Conservation (phyloP, 2,329 filamentous ascomycete species). For the Juglanconis sp. region DNA sequence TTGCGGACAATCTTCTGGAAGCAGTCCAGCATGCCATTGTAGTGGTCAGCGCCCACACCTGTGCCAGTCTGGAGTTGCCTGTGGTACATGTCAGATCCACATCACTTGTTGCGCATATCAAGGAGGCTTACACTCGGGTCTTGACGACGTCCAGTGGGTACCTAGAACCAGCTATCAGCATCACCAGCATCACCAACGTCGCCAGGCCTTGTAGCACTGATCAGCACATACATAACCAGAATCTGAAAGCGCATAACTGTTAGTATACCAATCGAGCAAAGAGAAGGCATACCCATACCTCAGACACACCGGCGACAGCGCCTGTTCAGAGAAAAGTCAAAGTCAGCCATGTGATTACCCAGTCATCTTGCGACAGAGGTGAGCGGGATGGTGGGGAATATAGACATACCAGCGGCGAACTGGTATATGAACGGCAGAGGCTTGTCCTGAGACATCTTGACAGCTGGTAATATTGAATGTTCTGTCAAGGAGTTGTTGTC, state of each 20-base stretch:
- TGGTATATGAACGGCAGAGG: constrained; percentile 91
- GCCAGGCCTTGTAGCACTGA: constrained; percentile 11
- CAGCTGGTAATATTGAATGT: constrained; percentile 11
- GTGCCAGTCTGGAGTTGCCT: constrained; percentile 84
- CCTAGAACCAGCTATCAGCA: constrained; percentile 50
- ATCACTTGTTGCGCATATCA: not conserved
- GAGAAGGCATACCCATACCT: constrained; percentile 58
- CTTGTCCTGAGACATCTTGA: constrained; percentile 63
- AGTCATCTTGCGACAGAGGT: constrained; percentile 21
- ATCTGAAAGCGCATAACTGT: constrained; percentile 54
- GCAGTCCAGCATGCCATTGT: constrained; percentile 98
- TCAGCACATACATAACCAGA: constrained; percentile 69
- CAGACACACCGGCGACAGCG: constrained; percentile 95
- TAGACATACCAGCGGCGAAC: constrained; percentile 78
- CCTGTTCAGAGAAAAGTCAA: constrained; percentile 42
- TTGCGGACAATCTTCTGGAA: constrained; percentile 95
- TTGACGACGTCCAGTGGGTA: constrained; percentile 99
- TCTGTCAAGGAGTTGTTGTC: not conserved
- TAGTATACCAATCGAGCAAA: constrained; percentile 23
- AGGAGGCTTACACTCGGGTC: constrained; percentile 77
- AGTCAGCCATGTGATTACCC: constrained; percentile 25
- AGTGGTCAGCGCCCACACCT: constrained; percentile 72
- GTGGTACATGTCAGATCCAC: constrained; percentile 12
- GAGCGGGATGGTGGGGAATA: constrained; percentile 9
- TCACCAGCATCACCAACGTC: constrained; percentile 12